Percentiles rank a stretch among this genome's conserved stretches.
Conservation (phyloP, 2,329 filamentous ascomycete species). For the Ustilaginoidea virens region DNA sequence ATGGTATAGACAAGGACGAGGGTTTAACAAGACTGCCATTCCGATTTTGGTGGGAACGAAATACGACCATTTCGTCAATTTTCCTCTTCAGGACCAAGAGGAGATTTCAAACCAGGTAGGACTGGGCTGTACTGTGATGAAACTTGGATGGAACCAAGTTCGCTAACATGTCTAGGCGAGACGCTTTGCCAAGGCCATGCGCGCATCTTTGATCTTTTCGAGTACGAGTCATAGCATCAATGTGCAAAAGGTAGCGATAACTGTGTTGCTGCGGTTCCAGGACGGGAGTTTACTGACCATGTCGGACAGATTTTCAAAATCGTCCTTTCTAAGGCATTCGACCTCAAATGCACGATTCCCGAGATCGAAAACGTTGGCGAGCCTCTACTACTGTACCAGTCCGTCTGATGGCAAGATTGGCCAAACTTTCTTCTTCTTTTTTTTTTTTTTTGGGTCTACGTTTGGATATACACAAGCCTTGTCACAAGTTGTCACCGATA, state of each 20-base stretch:
- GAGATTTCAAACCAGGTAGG: constrained; percentile 90
- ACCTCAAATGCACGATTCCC: constrained; percentile 96
- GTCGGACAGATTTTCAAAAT: constrained; percentile 88
- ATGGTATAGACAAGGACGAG: constrained; percentile 94
- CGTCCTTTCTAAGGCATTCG: constrained; percentile 94
- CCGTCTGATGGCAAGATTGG: constrained; percentile 22
- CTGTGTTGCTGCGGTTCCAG: too few species aligned
- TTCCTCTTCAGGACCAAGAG: constrained; percentile 91
- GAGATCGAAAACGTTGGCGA: constrained; percentile 98
- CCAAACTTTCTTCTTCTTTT: too few species aligned
- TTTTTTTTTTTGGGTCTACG: too few species aligned
- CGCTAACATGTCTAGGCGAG: constrained; percentile 47
- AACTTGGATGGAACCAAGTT: background rate
- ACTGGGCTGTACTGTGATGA: background rate
- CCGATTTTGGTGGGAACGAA: constrained; percentile 95
- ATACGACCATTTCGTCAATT: constrained; percentile 99
- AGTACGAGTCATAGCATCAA: constrained; percentile 99
- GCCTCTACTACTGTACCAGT: constrained; percentile 81
- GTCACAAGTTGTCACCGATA: too few species aligned
- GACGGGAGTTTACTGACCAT: too few species aligned
- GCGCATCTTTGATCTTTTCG: constrained; percentile 92
- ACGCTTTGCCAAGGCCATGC: constrained; percentile 96
- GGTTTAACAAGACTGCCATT: constrained; percentile 99
- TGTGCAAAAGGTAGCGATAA: constrained; percentile 68
- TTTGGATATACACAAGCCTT: too few species aligned